Percentiles rank a stretch among this genome's conserved stretches.
These are phyloP conservation scores for Stephania japonica DNA, from an alignment of 164 flowering plant species.

Conservation along the genomic window DNA sequence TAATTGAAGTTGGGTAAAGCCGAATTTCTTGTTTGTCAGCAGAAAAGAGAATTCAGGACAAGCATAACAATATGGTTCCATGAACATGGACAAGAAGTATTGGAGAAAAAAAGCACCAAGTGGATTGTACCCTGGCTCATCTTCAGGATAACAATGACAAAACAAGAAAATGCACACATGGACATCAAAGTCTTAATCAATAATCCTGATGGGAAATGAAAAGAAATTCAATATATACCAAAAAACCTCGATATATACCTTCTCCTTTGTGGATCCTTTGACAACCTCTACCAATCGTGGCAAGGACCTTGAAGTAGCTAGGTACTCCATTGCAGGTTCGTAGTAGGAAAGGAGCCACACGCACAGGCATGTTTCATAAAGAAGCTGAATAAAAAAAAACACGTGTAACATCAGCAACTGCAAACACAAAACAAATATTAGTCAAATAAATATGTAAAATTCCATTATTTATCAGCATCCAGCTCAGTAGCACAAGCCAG, in stretches of 20 bases:
- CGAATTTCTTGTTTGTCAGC: neutral
- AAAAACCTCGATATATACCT: slow-evolving; percentile 38
- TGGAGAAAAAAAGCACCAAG: neutral
- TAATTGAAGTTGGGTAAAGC: no score
- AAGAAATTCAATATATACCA: neutral
- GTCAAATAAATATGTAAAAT: neutral
- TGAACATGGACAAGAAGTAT: neutral
- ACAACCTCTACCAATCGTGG: slow-evolving; percentile 81
- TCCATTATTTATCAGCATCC: neutral
- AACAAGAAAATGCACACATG: neutral
- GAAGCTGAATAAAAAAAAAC: slow-evolving; percentile 50
- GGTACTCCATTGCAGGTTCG: slow-evolving; percentile 84
- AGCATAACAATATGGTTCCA: neutral
- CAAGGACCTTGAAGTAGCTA: slow-evolving; percentile 77
- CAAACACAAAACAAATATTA: neutral
- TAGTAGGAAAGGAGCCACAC: slow-evolving; percentile 91
- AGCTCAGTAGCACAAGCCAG: neutral
- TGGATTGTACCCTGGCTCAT: neutral
- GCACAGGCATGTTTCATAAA: slow-evolving; percentile 95
- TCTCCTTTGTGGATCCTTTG: slow-evolving; percentile 90
- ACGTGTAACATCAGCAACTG: neutral
- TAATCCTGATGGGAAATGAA: neutral
- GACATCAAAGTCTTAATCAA: neutral
- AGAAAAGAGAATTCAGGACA: neutral
- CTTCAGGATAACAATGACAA: neutral